Evolutionary conservation across 148 eudicot genomes (phyloP).

Genomic region (Polygonum maritimum): DNA sequence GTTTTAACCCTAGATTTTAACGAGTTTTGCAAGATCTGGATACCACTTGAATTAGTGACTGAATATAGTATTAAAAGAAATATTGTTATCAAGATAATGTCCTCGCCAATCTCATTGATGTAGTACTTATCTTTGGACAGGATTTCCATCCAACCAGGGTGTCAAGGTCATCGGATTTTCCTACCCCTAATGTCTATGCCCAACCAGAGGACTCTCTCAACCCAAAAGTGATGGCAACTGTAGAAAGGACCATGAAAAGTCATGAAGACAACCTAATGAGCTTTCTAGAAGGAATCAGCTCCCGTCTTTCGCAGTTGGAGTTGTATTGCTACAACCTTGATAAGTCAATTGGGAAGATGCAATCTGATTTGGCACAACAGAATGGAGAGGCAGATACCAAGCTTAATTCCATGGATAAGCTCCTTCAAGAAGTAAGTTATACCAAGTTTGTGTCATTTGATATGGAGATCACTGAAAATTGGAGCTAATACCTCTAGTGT

Average conservation of each 20-base stretch:
- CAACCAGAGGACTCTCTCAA: slow-evolving; percentile 68
- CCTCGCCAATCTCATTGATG: not conserved
- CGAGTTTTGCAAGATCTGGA: not conserved
- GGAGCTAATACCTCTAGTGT: not conserved
- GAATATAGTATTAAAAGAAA: not conserved
- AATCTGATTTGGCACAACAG: slow-evolving; percentile 74
- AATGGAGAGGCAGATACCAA: slow-evolving; percentile 72
- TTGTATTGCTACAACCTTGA: slow-evolving; percentile 95
- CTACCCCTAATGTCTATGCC: slow-evolving; percentile 49
- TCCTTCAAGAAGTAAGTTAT: slow-evolving; percentile 75
- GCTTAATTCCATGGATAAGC: slow-evolving; percentile 87
- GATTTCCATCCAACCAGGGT: slow-evolving; percentile 89
- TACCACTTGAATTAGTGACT: not conserved
- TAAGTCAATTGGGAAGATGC: slow-evolving; percentile 95
- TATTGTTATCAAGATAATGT: not conserved
- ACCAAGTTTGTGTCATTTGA: not conserved
- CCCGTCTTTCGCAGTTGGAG: slow-evolving; percentile 89
- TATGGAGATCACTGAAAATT: not conserved
- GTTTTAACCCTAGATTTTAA: not conserved
- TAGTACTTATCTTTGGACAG: slow-evolving; percentile 23
- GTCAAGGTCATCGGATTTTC: slow-evolving; percentile 70
- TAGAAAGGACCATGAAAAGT: slow-evolving; percentile 86
- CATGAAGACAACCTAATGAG: slow-evolving; percentile 89
- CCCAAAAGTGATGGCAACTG: slow-evolving; percentile 60
- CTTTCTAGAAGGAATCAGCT: slow-evolving; percentile 94